Evolutionary conservation across 306 rosid genomes (phyloP).

Genomic region (Alnus rubra): DNA sequence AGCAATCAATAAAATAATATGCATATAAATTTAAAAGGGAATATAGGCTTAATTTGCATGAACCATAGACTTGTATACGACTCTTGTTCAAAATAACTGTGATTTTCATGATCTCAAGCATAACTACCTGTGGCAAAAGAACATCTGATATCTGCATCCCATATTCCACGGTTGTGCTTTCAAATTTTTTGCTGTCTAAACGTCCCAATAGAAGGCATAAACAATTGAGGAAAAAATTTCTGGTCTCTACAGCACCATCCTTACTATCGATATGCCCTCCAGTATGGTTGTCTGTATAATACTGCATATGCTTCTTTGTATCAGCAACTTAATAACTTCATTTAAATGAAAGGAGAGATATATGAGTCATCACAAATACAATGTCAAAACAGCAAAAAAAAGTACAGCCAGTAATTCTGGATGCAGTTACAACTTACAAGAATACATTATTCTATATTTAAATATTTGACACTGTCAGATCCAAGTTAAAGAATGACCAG

Average conservation of each 20-base stretch:
- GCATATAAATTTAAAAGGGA: constrained; percentile 5
- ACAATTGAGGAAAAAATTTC: constrained; percentile 80
- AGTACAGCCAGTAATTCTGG: not conserved
- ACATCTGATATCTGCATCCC: constrained; percentile 63
- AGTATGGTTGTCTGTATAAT: constrained; percentile 57
- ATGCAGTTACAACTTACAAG: not conserved
- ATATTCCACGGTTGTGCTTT: constrained; percentile 53
- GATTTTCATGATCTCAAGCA: constrained; percentile 17
- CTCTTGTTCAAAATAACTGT: constrained; percentile 28
- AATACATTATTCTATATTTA: not conserved
- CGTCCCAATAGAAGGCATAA: constrained; percentile 86
- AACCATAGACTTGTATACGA: constrained; percentile 16
- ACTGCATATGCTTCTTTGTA: constrained; percentile 41
- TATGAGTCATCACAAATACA: constrained; percentile 8
- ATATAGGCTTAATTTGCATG: constrained; percentile 17
- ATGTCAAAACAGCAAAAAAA: constrained; percentile 13
- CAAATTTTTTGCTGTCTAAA: constrained; percentile 65
- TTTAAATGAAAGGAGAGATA: constrained; percentile 16
- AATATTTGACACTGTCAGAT: not conserved
- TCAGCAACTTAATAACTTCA: constrained; percentile 39
- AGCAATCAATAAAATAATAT: not conserved
- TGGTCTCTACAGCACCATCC: constrained; percentile 69
- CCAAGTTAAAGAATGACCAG: not conserved
- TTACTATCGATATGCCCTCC: constrained; percentile 47
- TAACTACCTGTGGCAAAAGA: constrained; percentile 76